A percentile compares a stretch with the other conserved stretches of the same genome.
Evolutionary conservation across 768 basidiomycete genomes (phyloP).

Genomic region (Leucosporidium yakuticum): DNA sequence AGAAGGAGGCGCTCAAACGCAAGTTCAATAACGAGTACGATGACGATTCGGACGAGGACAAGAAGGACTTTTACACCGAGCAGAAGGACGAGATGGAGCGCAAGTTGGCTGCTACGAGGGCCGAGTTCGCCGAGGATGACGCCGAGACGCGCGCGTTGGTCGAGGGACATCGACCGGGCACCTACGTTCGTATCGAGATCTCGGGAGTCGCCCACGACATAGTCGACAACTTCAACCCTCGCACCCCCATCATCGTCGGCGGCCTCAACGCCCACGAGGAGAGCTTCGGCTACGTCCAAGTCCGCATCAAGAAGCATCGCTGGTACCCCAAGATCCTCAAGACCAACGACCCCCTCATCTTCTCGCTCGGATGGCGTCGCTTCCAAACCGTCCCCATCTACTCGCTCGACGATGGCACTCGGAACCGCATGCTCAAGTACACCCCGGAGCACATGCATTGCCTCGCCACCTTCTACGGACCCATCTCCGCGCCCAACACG

Average conservation of each 20-base stretch:
- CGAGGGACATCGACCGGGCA: conserved; percentile 83
- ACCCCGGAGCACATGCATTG: conserved; percentile 99
- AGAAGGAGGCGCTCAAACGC: conserved; percentile 84
- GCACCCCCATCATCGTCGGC: conserved; percentile 84
- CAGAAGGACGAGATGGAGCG: conserved; percentile 76
- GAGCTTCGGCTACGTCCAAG: conserved; percentile 86
- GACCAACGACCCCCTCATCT: conserved; percentile 91
- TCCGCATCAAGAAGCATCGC: conserved; percentile 90
- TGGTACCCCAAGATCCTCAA: conserved; percentile 89
- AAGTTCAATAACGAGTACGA: conserved; percentile 98
- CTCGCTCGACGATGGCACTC: conserved; percentile 85
- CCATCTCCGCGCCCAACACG: conserved; percentile 82
- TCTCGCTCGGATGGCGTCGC: conserved; percentile 95
- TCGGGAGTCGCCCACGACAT: conserved; percentile 79
- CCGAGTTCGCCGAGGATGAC: conserved; percentile 77
- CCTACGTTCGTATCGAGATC: conserved; percentile 89
- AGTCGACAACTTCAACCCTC: conserved; percentile 85
- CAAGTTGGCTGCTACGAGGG: conserved; percentile 56
- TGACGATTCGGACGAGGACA: conserved; percentile 46
- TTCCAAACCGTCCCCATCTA: conserved; percentile 95
- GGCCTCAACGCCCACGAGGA: conserved; percentile 85
- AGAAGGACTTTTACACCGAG: conserved; percentile 81
- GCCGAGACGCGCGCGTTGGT: conserved; percentile 70
- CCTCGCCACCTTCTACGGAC: conserved; percentile 94
- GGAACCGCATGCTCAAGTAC: conserved; percentile 99